Evolutionary conservation across 176 grass and related monocot genomes (phyloP).

Genomic region (Musa itinerans): DNA sequence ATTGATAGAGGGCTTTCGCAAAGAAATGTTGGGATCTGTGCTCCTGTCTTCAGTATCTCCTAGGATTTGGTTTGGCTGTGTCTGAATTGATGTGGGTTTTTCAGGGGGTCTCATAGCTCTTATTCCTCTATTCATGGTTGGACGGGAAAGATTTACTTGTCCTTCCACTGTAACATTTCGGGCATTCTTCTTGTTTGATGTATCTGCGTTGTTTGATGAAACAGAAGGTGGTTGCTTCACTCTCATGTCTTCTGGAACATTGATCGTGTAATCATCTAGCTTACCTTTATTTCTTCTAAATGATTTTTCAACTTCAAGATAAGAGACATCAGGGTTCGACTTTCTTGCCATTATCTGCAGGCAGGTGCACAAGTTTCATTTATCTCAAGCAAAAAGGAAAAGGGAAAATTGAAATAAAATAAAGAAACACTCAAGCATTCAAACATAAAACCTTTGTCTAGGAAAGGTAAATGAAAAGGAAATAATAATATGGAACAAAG

Average conservation of each 20-base stretch:
- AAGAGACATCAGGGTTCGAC: conserved; percentile 58
- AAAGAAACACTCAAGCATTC: neutral
- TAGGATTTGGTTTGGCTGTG: conserved; percentile 5
- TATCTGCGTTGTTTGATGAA: conserved; percentile 12
- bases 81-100: neutral
- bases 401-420: neutral
- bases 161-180: neutral
- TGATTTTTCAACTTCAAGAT: conserved; percentile 65
- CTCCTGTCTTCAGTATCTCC: neutral
- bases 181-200: neutral
- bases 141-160: conserved; percentile 6
- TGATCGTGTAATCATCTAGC: conserved; percentile 56
- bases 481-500: neutral
- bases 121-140: conserved; percentile 1
- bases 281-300: conserved; percentile 47
- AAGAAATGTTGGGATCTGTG: conserved; percentile 27
- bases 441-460: neutral
- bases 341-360: conserved; percentile 83
- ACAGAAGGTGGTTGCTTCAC: conserved; percentile 16
- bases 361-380: neutral
- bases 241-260: conserved; percentile 38
- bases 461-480: neutral
- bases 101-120: conserved; percentile 13
- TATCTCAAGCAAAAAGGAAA: neutral
- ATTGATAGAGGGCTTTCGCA: conserved; percentile 62